Conservation (phyloP, 2,329 filamentous ascomycete species). For the Anthostomella pinea region DNA sequence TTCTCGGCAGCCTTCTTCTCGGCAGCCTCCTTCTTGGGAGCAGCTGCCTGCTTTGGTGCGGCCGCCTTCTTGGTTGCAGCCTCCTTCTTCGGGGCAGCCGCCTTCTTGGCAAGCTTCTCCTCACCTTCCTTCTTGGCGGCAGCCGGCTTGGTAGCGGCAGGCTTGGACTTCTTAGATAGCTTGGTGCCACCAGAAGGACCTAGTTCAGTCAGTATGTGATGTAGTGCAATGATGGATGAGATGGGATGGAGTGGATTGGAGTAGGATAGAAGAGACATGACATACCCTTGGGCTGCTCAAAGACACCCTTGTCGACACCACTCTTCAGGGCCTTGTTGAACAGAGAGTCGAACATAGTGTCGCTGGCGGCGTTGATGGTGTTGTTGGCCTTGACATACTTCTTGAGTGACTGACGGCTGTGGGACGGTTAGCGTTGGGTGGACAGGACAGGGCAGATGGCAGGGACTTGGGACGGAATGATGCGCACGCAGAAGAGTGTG, state of each 20-base stretch:
- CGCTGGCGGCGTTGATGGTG: constrained; percentile 32
- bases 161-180: constrained; percentile 75
- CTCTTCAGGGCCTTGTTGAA: constrained; percentile 69
- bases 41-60: constrained; percentile 39
- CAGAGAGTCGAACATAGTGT: constrained; percentile 59
- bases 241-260: too few relatives aligned
- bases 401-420: constrained; percentile 58
- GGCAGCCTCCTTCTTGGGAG: constrained; percentile 44
- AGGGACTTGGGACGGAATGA: not conserved
- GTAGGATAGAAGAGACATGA: constrained; percentile 1
- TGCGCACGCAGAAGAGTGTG: not conserved
- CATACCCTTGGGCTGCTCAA: constrained; percentile 85
- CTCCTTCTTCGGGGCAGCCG: constrained; percentile 37
- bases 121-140: constrained; percentile 28
- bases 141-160: constrained; percentile 33
- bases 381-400: constrained; percentile 48
- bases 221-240: too few relatives aligned
- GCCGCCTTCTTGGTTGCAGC: constrained; percentile 39
- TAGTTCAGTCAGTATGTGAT: constrained; percentile 34
- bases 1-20: constrained; percentile 77
- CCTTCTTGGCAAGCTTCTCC: constrained; percentile 31
- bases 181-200: constrained; percentile 87
- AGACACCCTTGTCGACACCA: constrained; percentile 83
- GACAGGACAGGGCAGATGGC: constrained; percentile 9
- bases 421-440: constrained; percentile 28